These are phyloP conservation scores for Saprolegnia parasitica DNA, from an alignment of 352 stramenopile species.

Conservation along the genomic window DNA sequence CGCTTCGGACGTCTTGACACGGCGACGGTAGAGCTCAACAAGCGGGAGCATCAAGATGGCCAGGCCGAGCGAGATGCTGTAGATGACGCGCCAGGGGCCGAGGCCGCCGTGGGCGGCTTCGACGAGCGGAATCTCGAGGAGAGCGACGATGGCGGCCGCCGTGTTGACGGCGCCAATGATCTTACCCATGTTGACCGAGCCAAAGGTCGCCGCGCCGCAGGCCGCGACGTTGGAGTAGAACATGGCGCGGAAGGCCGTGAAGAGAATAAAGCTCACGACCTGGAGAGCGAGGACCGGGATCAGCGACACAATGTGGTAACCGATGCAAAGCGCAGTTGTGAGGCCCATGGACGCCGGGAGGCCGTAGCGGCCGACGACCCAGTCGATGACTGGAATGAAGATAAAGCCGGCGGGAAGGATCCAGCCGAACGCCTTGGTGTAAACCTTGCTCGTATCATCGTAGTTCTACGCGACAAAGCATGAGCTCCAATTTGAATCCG, in stretches of 20 bases:
- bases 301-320: constrained; percentile 6
- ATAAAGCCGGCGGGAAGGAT: constrained; percentile 26
- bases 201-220: constrained; percentile 19
- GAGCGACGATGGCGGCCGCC: not conserved
- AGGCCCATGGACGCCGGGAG: constrained; percentile 3
- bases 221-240: constrained; percentile 21
- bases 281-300: constrained; percentile 18
- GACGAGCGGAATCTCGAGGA: constrained; percentile 20
- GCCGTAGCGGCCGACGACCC: not conserved
- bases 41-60: not conserved
- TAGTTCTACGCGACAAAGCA: not conserved
- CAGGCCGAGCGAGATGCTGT: not conserved
- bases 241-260: constrained; percentile 22
- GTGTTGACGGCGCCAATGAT: constrained; percentile 23
- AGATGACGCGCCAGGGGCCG: not conserved
- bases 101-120: not conserved
- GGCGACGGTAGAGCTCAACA: not conserved
- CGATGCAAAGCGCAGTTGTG: constrained; percentile 8
- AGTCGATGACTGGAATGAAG: constrained; percentile 25
- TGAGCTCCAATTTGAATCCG: not conserved
- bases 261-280: constrained; percentile 23
- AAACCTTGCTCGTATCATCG: constrained; percentile 9
- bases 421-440: constrained; percentile 26
- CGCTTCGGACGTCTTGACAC: not conserved
- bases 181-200: constrained; percentile 19